phyloP scores from a whole-genome alignment of 23 red algal genomes.

The Gracilaria domingensis region DNA sequence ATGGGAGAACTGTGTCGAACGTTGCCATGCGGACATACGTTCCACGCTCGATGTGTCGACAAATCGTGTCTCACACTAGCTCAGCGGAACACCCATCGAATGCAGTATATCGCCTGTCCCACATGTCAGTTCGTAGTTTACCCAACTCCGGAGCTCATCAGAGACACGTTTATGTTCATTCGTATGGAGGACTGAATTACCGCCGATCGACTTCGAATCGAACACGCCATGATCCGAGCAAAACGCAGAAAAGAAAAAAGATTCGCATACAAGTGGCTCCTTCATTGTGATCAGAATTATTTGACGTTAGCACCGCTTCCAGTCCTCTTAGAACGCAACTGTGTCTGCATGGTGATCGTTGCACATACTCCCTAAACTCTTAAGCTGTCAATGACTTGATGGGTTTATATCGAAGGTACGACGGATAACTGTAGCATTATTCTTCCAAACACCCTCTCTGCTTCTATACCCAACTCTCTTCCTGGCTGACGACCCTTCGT shows the following conservation, averaged over 20 bases:
- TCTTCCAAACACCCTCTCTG: not conserved
- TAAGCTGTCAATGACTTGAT: no score
- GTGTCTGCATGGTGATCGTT: not conserved
- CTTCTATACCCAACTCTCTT: not conserved
- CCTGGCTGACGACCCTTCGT: not conserved
- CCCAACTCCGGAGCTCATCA: constrained; percentile 57
- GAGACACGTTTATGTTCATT: constrained; percentile 9
- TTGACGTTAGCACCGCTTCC: not conserved
- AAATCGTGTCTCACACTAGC: not conserved
- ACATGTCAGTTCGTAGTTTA: constrained; percentile 30
- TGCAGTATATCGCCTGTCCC: not conserved
- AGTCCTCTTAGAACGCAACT: not conserved
- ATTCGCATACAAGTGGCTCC: not conserved
- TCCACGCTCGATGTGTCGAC: constrained; percentile 63
- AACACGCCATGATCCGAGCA: not conserved
- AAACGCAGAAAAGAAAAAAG: not conserved
- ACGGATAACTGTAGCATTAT: no score
- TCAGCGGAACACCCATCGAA: not conserved
- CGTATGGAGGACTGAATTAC: not conserved
- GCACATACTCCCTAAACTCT: not conserved
- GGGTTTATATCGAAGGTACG: no score
- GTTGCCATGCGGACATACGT: constrained; percentile 48
- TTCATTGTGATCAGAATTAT: not conserved
- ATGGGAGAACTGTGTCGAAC: constrained; percentile 31
- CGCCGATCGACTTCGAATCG: no score